phyloP scores from a whole-genome alignment of 345 rosid genomes.

The Balakata baccata region DNA sequence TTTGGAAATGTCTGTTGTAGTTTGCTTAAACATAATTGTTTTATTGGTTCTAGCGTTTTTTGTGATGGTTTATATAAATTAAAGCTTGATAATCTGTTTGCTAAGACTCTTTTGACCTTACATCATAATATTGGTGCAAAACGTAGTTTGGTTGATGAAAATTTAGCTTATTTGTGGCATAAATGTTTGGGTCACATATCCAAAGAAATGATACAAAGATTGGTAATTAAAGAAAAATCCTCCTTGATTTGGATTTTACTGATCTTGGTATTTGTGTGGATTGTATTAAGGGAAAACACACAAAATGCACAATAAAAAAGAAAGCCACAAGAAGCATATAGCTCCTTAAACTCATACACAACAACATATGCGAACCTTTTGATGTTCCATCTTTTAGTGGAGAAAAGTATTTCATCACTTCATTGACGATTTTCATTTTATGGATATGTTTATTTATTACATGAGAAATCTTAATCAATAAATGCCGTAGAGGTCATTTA shows the following conservation, averaged over 20 bases:
- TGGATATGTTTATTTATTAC: not conserved
- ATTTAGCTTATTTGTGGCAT: not conserved
- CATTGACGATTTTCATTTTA: not conserved
- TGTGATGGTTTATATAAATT: slow-evolving; percentile 1
- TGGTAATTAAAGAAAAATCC: not conserved
- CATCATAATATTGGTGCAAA: not conserved
- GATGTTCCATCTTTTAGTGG: not conserved
- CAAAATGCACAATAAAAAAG: no score
- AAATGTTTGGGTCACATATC: not conserved
- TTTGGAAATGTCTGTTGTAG: not conserved
- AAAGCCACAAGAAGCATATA: no score
- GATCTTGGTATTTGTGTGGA: not conserved
- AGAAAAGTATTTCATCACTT: not conserved
- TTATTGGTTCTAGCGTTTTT: not conserved
- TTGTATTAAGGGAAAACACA: not conserved
- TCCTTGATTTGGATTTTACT: not conserved
- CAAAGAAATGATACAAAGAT: not conserved
- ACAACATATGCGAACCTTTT: no score
- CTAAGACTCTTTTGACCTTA: not conserved
- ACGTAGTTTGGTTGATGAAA: not conserved
- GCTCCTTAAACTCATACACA: no score
- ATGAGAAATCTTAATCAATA: not conserved
- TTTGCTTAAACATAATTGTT: not conserved
- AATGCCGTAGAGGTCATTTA: not conserved
- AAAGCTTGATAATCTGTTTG: not conserved